Evolutionary conservation across 495 filamentous ascomycete species (phyloP), one percentile per base, ranked within the genome.

Genomic region (Aspergillus diversus): DNA sequence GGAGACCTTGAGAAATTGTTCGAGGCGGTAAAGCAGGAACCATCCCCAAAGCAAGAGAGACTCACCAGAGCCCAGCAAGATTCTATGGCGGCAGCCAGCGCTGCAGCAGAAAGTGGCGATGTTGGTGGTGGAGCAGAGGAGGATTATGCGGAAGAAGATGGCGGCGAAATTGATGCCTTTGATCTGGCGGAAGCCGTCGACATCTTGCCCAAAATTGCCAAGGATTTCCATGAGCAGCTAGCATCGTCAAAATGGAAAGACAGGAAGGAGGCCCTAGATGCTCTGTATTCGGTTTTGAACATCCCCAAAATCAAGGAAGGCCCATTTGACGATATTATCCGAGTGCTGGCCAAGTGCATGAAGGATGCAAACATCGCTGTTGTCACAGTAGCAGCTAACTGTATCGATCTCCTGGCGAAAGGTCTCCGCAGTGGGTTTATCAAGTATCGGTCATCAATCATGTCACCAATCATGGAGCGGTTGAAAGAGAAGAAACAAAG

Each of bases 341-440:
- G 88, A 49, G 85, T 83, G 5, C 78, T 98, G 49, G 95, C 95
- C 33, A 98, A 97, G 73, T 91, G 86, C 67, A 98, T 98, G 94
- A 98, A 98, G 73, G 96, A 99, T 71, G 95, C 96, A 53, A 99
- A 99, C 69, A 89, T 99, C 69, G 91, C 91, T 7, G 95, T 98
- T 48, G 96, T 96, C 34, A 94, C 91, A 1, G 88, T 92, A 51
- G 95, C 96, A 9, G 94, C 93, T 16, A 95, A 97, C 71, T 97
- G 95, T 73, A 89, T 97, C 42, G 94, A 97, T 65, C 79, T 90
- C 8, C 78, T 98, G n/a, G 95, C 93, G 11, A 96, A 92, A 71
- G 96, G 96, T 16, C 72, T 98, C 55, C 86, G 92, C 39, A 87
- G 83, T 61, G 79, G 84, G 16, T 98, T 96, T 72, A 79, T 79